phyloP scores from a whole-genome alignment of 1,139 yeast genomes.

The Nadsonia commutata region DNA sequence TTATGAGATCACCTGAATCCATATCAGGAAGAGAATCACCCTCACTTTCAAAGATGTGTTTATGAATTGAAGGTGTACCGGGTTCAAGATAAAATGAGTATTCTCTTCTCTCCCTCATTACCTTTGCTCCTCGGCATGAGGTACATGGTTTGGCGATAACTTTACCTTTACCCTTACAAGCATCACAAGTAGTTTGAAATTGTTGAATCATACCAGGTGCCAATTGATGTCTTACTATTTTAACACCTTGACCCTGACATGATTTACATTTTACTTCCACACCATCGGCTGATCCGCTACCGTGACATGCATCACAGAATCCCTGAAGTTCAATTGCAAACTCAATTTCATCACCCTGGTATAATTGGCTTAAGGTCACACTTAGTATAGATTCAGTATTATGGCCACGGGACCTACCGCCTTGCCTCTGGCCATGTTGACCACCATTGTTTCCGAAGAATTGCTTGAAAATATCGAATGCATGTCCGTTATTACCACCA shows the following conservation, averaged over 20 bases:
- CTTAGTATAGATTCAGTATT: conserved; percentile 44
- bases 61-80: conserved; percentile 52
- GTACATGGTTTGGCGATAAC: conserved; percentile 49
- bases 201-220: conserved; percentile 89
- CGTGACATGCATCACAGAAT: conserved; percentile 62
- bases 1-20: conserved; percentile 63
- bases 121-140: conserved; percentile 58
- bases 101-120: conserved; percentile 38
- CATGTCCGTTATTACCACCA: conserved; percentile 32
- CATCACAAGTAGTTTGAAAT: conserved; percentile 62
- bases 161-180: conserved; percentile 67
- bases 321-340: conserved; percentile 59
- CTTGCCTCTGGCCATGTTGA: conserved; percentile 13
- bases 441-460: conserved; percentile 52
- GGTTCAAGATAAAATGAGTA: conserved; percentile 52
- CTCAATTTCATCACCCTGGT: conserved; percentile 47
- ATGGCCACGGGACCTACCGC: conserved; percentile 40
- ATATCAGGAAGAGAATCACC: conserved; percentile 76
- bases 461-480: conserved; percentile 62
- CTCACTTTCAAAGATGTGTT: conserved; percentile 52
- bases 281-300: conserved; percentile 77
- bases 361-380: conserved; percentile 51
- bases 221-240: conserved; percentile 54
- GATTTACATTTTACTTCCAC: conserved; percentile 43
- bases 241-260: conserved; percentile 67